A percentile compares a stretch with the other conserved stretches of the same genome.
phyloP scores from a whole-genome alignment of 1,139 yeast genomes.

The Yamadazyma spencermartinsiae region DNA sequence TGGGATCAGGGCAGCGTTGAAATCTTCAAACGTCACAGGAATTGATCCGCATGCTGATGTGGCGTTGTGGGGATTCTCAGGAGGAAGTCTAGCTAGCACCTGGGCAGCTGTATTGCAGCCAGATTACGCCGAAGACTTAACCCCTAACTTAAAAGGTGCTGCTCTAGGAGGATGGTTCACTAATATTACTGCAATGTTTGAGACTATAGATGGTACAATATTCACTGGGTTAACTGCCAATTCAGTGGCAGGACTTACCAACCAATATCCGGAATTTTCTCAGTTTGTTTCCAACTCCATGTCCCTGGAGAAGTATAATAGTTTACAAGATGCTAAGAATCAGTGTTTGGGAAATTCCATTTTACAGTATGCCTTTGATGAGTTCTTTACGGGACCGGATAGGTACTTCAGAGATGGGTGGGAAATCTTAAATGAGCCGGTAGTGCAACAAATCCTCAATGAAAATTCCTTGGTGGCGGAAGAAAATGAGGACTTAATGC shows the following conservation, averaged over 20 bases:
- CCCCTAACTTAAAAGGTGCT: conserved; percentile 24
- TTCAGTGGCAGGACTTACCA: conserved; percentile 28
- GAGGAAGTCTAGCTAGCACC: conserved; percentile 38
- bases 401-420: conserved; percentile 17
- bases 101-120: conserved; percentile 42
- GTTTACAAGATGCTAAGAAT: conserved; percentile 15
- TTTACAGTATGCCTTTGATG: conserved; percentile 12
- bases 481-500: conserved; percentile 16
- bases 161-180: conserved; percentile 36
- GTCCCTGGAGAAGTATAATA: conserved; percentile 5
- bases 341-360: conserved; percentile 14
- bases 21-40: conserved; percentile 27
- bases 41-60: conserved; percentile 26
- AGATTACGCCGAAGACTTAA: conserved; percentile 34
- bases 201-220: conserved; percentile 24
- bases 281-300: not conserved
- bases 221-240: conserved; percentile 29
- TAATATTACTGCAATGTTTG: conserved; percentile 25
- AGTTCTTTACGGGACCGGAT: conserved; percentile 20
- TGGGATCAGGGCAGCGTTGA: conserved; percentile 30
- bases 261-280: conserved; percentile 26
- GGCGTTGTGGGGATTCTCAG: conserved; percentile 41
- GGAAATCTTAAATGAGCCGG: conserved; percentile 12
- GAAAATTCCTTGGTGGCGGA: conserved; percentile 20
- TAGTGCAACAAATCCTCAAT: conserved; percentile 15